Evolutionary conservation across 768 basidiomycete genomes (phyloP).

Genomic region (Lentinula boryana): DNA sequence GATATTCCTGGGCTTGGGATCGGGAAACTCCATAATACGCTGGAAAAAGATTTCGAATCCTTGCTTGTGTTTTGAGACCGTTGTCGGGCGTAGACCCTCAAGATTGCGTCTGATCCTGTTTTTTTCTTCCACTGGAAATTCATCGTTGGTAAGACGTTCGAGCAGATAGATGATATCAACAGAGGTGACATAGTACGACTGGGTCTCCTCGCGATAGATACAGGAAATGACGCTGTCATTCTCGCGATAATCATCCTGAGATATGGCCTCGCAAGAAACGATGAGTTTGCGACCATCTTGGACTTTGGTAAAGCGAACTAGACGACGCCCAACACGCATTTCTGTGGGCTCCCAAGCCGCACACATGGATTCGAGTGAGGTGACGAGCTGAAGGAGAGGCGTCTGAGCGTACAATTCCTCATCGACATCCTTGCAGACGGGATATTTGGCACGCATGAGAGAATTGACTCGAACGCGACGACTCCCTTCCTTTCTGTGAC

Average conservation of each 20-base stretch:
- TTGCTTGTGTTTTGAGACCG: slow-evolving; percentile 80
- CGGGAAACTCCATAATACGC: slow-evolving; percentile 93
- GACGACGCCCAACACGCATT: slow-evolving; percentile 61
- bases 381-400: slow-evolving; percentile 55
- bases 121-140: slow-evolving; percentile 94
- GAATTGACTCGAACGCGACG: slow-evolving; percentile 38
- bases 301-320: slow-evolving; percentile 79
- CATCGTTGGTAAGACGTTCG: slow-evolving; percentile 67
- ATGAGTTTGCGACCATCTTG: slow-evolving; percentile 75
- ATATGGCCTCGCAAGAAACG: slow-evolving; percentile 71
- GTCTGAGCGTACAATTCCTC: slow-evolving; percentile 44
- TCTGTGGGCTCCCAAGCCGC: slow-evolving; percentile 63
- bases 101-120: slow-evolving; percentile 93
- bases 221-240: slow-evolving; percentile 87
- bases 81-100: slow-evolving; percentile 87
- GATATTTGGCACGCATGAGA: slow-evolving; percentile 36
- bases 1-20: slow-evolving; percentile 92
- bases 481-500: slow-evolving; percentile 25
- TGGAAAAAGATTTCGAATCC: slow-evolving; percentile 87
- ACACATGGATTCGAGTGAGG: slow-evolving; percentile 50
- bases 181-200: slow-evolving; percentile 84
- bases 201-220: slow-evolving; percentile 78
- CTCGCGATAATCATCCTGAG: slow-evolving; percentile 66
- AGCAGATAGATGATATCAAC: slow-evolving; percentile 95
- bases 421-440: slow-evolving; percentile 16